phyloP scores from a whole-genome alignment of 495 filamentous ascomycete species.

The Annulohypoxylon stygium region DNA sequence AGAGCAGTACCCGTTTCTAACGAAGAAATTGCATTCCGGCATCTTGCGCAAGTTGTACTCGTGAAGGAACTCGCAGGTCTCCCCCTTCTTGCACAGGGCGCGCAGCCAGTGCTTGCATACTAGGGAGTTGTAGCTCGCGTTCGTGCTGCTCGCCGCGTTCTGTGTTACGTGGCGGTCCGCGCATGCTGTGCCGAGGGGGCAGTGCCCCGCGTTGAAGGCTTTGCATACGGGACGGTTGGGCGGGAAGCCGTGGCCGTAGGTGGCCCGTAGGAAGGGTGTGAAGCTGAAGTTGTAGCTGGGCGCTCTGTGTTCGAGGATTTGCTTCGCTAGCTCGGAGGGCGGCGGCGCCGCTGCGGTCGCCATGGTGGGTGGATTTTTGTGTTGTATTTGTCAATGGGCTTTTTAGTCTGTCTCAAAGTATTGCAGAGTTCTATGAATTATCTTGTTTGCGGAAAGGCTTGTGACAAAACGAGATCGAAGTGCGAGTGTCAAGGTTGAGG shows the following conservation, averaged over 20 bases:
- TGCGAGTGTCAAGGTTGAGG: not conserved
- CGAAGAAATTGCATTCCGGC: conserved; percentile 95
- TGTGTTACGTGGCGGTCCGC: conserved; percentile 67
- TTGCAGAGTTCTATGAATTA: not conserved
- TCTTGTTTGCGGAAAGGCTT: not conserved
- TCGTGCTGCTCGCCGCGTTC: conserved; percentile 39
- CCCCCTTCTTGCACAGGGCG: conserved; percentile 96
- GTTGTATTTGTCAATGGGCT: not conserved
- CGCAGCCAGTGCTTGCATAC: conserved; percentile 99
- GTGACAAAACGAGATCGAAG: too few relatives aligned
- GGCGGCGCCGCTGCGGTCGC: conserved; percentile 30
- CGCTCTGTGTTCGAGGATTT: conserved; percentile 66
- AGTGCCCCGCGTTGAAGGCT: conserved; percentile 77
- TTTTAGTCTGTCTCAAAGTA: too few relatives aligned
- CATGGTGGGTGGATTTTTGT: conserved; percentile 18
- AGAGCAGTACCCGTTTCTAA: conserved; percentile 89
- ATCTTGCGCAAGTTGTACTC: conserved; percentile 98
- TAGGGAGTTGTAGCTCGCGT: conserved; percentile 70
- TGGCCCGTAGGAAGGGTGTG: conserved; percentile 77
- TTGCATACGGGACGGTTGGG: conserved; percentile 84
- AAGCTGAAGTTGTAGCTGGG: conserved; percentile 77
- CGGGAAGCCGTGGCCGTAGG: conserved; percentile 80
- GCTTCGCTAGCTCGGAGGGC: conserved; percentile 54
- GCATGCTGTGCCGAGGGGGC: conserved; percentile 80
- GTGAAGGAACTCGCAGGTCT: conserved; percentile 95